A percentile compares a stretch with the other conserved stretches of the same genome.
phyloP scores from a whole-genome alignment of 2,329 filamentous ascomycete genomes.

The Trichoderma afroharzianum region DNA sequence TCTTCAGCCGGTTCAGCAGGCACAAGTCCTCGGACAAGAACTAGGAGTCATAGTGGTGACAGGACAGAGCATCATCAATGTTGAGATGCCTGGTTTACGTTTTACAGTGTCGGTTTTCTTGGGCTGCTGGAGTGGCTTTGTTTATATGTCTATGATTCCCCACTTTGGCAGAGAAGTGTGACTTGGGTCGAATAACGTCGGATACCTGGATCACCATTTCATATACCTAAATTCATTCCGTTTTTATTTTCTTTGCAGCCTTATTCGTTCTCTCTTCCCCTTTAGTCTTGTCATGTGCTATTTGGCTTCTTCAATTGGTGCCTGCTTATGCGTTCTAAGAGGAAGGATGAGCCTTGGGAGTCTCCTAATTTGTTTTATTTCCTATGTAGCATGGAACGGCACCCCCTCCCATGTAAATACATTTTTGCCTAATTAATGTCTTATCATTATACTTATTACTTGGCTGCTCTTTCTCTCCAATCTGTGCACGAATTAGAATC shows the following conservation, averaged over 20 bases:
- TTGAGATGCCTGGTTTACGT: slow-evolving; percentile 12
- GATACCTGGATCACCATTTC: slow-evolving; percentile 31
- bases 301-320: background rate
- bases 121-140: slow-evolving; percentile 34
- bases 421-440: slow-evolving; percentile 5
- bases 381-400: background rate
- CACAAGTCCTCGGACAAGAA: slow-evolving; percentile 40
- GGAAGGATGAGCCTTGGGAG: background rate
- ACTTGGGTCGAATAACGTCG: slow-evolving; percentile 28
- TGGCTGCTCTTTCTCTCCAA: background rate
- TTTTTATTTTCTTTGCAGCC: slow-evolving; percentile 4
- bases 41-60: slow-evolving; percentile 17
- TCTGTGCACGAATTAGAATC: background rate
- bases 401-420: background rate
- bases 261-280: background rate
- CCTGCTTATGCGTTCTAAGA: background rate
- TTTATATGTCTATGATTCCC: slow-evolving; percentile 39
- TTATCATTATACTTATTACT: background rate
- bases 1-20: slow-evolving; percentile 58
- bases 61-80: slow-evolving; percentile 16
- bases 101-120: slow-evolving; percentile 28
- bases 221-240: slow-evolving; percentile 35
- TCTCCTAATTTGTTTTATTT: background rate
- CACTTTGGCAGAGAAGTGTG: slow-evolving; percentile 31
- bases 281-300: background rate